Evolutionary conservation across 768 basidiomycete species (phyloP), one percentile per base, ranked within the genome.

Genomic region (Clavaria fumosa): DNA sequence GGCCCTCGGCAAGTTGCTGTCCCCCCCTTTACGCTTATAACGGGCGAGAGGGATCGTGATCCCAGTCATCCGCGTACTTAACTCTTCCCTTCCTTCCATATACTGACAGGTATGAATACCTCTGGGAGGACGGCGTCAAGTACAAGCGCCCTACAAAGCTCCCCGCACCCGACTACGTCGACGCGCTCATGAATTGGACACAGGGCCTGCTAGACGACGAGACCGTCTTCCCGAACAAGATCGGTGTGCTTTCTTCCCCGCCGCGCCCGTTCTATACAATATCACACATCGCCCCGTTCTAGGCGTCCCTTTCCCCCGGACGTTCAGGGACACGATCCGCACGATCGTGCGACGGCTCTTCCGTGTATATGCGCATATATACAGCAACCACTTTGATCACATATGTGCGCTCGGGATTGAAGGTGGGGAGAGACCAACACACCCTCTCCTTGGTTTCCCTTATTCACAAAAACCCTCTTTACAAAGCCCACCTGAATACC

Each of bases 371-470:
- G 95, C 90, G 14, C 95, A 99, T 55, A 78, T 97, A 52, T 99
- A 99, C 64, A 93, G 90, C 66, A 93, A 89, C 47, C 95, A 99
- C 58, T 97, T 99, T 56, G 95, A 97, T 50, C 93, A 97, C 50
- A 86, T 97, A 42, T 97, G 93, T 55, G 95, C 95, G 10, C 62
- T 99, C 32, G 91, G 91, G 4, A 96, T 99, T 37, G 95, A 99
- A 72, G 93, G 93, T 93, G 43, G 27, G 63, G 51, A 23, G 35
- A 4, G 10, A 24, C 22, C 27, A 24, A 11, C 26, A 27, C 17
- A n/a, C 15, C 19, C 32, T 23, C 14, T 18, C 11, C 7, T 24
- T 34, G 32, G 22, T n/a, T n/a, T n/a, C n/a, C 23, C 34, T 26
- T 28, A 30, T 26, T 5, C 27, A 33, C n/a, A 23, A 23, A 37